A percentile compares a stretch with the other conserved stretches of the same genome.
phyloP scores from a whole-genome alignment of 2,329 filamentous ascomycete genomes.

The Claviceps pazoutovae region DNA sequence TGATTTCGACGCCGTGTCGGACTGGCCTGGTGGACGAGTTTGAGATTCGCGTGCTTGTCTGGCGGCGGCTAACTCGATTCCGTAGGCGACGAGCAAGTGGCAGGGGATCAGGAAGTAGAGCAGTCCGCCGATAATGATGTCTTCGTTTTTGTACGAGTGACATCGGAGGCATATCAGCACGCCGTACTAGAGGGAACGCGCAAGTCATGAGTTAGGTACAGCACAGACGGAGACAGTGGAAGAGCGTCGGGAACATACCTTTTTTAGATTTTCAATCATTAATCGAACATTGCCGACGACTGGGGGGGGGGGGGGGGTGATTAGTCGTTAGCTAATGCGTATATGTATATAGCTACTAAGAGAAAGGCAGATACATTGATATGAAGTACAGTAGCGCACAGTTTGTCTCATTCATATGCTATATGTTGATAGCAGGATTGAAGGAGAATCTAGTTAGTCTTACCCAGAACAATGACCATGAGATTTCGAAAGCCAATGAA shows the following conservation, averaged over 20 bases:
- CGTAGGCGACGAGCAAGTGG: slow-evolving; percentile 78
- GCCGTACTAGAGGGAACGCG: slow-evolving; percentile 53
- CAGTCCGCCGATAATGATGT: slow-evolving; percentile 59
- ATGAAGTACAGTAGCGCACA: too few relatives aligned
- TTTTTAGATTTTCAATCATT: slow-evolving; percentile 94
- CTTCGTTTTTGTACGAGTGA: slow-evolving; percentile 71
- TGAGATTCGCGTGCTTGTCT: slow-evolving; percentile 59
- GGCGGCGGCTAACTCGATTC: slow-evolving; percentile 76
- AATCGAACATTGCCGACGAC: slow-evolving; percentile 87
- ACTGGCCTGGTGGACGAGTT: slow-evolving; percentile 27
- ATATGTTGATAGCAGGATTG: too few relatives aligned
- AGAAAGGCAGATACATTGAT: too few relatives aligned
- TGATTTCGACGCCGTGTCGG: slow-evolving; percentile 29
- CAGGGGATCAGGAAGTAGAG: slow-evolving; percentile 82
- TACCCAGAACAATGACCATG: slow-evolving; percentile 85
- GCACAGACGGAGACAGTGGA: background rate
- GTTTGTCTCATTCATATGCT: too few relatives aligned
- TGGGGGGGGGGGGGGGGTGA: slow-evolving; percentile 19
- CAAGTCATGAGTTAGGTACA: background rate
- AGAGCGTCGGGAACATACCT: slow-evolving; percentile 36
- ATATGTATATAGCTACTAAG: too few relatives aligned
- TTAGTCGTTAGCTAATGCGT: background rate
- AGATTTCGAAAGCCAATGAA: slow-evolving; percentile 92
- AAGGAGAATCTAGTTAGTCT: slow-evolving; percentile 10
- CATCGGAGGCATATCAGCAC: slow-evolving; percentile 85